Conservation (phyloP, 2,329 filamentous ascomycete species). For the Teratosphaeriaceae sp. region DNA sequence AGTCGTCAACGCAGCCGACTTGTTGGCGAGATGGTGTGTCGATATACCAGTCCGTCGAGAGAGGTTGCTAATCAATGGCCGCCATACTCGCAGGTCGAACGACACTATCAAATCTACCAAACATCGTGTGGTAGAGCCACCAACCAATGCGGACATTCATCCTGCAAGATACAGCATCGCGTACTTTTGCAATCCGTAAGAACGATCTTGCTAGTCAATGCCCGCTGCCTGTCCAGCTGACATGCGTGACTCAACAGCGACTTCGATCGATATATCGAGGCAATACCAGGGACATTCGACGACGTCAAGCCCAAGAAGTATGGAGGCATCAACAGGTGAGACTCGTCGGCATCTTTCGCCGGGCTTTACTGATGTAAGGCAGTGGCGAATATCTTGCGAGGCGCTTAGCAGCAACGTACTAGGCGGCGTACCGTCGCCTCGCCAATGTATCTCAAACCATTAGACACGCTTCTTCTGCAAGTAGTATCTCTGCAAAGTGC, state of each 20-base stretch:
- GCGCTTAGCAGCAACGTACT: constrained; percentile 64
- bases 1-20: constrained; percentile 82
- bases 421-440: neutral
- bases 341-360: constrained; percentile 1
- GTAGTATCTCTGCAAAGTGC: too few relatives aligned
- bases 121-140: constrained; percentile 84
- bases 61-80: constrained; percentile 44
- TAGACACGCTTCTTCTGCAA: too few relatives aligned
- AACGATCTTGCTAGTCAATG: neutral
- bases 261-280: constrained; percentile 67
- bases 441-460: too few relatives aligned
- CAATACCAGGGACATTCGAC: constrained; percentile 70
- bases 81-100: constrained; percentile 49
- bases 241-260: constrained; percentile 44
- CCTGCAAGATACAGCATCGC: constrained; percentile 77
- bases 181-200: constrained; percentile 76
- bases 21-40: constrained; percentile 55
- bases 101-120: constrained; percentile 85
- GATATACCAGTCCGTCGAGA: neutral
- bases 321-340: constrained; percentile 53
- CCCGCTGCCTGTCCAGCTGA: too few relatives aligned
- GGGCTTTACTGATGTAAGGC: constrained; percentile 2
- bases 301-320: constrained; percentile 68
- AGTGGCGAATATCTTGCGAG: constrained; percentile 75
- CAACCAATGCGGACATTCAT: constrained; percentile 51